These are phyloP conservation scores for Hymenoscyphus salicellus DNA, from an alignment of 2,329 filamentous ascomycete species.

Conservation along the genomic window DNA sequence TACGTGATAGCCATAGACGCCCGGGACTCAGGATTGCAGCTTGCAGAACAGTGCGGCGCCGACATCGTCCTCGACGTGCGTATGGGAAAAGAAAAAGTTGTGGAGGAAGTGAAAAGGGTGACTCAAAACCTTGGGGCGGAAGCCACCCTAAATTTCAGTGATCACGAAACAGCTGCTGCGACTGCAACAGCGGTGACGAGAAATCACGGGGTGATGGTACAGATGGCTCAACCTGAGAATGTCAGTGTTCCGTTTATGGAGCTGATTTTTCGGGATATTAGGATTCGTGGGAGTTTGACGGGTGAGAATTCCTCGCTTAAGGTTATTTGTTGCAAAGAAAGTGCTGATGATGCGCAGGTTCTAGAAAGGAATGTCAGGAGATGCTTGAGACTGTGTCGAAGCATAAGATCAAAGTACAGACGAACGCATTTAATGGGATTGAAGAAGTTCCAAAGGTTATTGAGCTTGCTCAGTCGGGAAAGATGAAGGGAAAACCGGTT, in stretches of 20 bases:
- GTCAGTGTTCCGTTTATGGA: constrained; percentile 43
- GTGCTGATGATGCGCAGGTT: constrained; percentile 26
- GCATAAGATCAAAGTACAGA: constrained; percentile 48
- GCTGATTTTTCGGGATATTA: constrained; percentile 53
- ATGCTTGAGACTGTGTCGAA: constrained; percentile 49
- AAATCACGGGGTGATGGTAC: constrained; percentile 57
- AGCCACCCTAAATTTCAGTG: constrained; percentile 52
- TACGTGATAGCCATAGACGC: constrained; percentile 53
- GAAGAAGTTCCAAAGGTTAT: constrained; percentile 50
- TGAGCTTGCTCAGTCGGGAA: constrained; percentile 49
- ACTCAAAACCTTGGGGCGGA: constrained; percentile 51
- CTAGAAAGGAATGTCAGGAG: constrained; percentile 42
- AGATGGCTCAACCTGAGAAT: constrained; percentile 52
- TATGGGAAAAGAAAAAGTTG: constrained; percentile 45
- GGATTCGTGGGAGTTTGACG: constrained; percentile 45
- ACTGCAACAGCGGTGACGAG: constrained; percentile 53
- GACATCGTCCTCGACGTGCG: constrained; percentile 53
- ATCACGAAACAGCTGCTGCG: constrained; percentile 49
- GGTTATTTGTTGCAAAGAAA: too few species aligned
- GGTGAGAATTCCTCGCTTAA: constrained; percentile 7
- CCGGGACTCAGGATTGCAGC: constrained; percentile 49
- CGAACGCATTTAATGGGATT: constrained; percentile 51
- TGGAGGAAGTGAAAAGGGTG: constrained; percentile 45
- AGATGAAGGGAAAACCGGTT: constrained; percentile 54
- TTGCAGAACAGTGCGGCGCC: constrained; percentile 48